phyloP scores from a whole-genome alignment of 2,329 filamentous ascomycete genomes.

The Neurospora sp. region DNA sequence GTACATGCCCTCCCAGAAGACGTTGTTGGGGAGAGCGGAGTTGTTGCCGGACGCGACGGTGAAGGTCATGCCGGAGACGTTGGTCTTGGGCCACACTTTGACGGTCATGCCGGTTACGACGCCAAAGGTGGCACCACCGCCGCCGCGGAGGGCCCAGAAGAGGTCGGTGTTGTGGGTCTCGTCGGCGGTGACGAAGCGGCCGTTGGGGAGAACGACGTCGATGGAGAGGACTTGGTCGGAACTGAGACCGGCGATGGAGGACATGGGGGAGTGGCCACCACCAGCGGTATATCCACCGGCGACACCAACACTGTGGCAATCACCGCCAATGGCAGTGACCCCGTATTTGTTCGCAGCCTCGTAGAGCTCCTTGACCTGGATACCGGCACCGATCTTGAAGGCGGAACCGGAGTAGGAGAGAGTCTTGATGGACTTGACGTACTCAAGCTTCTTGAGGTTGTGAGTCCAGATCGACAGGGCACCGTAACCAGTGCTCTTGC shows the following conservation, averaged over 20 bases:
- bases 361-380: conserved; percentile 39
- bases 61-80: conserved; percentile 10
- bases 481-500: conserved; percentile 27
- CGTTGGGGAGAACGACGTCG: conserved; percentile 37
- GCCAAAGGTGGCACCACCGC: conserved; percentile 30
- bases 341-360: conserved; percentile 34
- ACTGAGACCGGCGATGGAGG: conserved; percentile 37
- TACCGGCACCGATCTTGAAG: conserved; percentile 37
- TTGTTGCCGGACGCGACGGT: conserved; percentile 16
- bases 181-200: conserved; percentile 31
- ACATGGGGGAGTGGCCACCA: conserved; percentile 45
- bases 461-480: conserved; percentile 22
- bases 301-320: conserved; percentile 36
- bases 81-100: conserved; percentile 14
- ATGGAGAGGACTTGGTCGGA: conserved; percentile 38
- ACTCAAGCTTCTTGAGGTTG: conserved; percentile 15
- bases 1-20: conserved; percentile 23
- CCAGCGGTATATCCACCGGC: conserved; percentile 37
- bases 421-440: conserved; percentile 5
- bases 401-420: conserved; percentile 12
- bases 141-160: conserved; percentile 40
- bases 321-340: conserved; percentile 40
- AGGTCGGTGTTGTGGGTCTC: conserved; percentile 32
- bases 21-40: conserved; percentile 35
- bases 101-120: conserved; percentile 22